A percentile compares a stretch with the other conserved stretches of the same genome.
Evolutionary conservation across 345 rosid genomes (phyloP).

Genomic region (Hypericum androsaemum): DNA sequence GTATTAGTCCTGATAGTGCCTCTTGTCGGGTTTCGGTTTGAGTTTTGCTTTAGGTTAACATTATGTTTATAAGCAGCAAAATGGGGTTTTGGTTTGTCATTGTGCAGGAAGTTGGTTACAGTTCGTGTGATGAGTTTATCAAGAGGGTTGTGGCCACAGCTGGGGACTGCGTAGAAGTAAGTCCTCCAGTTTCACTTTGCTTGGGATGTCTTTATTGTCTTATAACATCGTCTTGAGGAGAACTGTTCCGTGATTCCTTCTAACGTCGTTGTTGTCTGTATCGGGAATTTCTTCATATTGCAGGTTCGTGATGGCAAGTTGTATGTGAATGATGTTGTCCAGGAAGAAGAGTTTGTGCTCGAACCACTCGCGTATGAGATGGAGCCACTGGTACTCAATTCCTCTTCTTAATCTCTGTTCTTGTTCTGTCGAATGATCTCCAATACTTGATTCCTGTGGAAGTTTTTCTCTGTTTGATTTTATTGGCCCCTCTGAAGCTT

Average conservation of each 20-base stretch:
- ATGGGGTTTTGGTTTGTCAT: constrained; percentile 11
- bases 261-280: too few relatives aligned
- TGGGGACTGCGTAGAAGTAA: constrained; percentile 84
- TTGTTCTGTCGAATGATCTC: not conserved
- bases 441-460: not conserved
- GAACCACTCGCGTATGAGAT: constrained; percentile 72
- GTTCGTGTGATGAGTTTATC: constrained; percentile 58
- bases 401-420: not conserved
- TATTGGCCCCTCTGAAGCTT: not conserved
- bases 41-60: not conserved
- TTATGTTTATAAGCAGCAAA: constrained; percentile 8
- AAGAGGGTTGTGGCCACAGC: constrained; percentile 89
- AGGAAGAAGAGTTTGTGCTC: constrained; percentile 56
- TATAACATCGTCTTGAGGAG: constrained; percentile 10
- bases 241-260: not conserved
- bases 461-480: not conserved
- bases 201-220: constrained; percentile 10
- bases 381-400: constrained; percentile 47
- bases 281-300: constrained; percentile 16
- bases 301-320: constrained; percentile 69
- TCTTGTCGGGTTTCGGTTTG: not conserved
- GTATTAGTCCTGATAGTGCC: constrained; percentile 18
- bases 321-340: constrained; percentile 49
- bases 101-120: constrained; percentile 55
- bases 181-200: constrained; percentile 18